phyloP scores from a whole-genome alignment of 768 basidiomycete genomes.

The Rhizopogon salebrosus region DNA sequence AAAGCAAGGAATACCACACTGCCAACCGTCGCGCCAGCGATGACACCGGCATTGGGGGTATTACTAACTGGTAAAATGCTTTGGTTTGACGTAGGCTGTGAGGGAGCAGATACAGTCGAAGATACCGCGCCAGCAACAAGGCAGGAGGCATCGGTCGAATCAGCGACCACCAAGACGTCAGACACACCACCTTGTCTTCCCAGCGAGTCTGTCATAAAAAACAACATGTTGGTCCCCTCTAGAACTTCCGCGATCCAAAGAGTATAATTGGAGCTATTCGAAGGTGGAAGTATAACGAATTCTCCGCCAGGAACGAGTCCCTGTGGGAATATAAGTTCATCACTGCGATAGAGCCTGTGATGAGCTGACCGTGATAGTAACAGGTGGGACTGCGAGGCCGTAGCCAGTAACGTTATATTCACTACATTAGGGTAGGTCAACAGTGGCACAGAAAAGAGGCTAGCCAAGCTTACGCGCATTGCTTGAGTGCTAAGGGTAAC shows the following conservation, averaged over 20 bases:
- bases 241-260: constrained; percentile 55
- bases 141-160: constrained; percentile 47
- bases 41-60: constrained; percentile 39
- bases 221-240: constrained; percentile 53
- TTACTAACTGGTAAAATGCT: constrained; percentile 20
- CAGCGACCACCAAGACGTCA: constrained; percentile 39
- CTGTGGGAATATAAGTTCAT: constrained; percentile 23
- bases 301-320: constrained; percentile 63
- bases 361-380: constrained; percentile 46
- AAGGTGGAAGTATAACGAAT: constrained; percentile 36
- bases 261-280: constrained; percentile 29
- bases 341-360: not conserved
- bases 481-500: constrained; percentile 45
- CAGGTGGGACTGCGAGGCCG: constrained; percentile 40
- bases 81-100: constrained; percentile 16
- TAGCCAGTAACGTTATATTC: constrained; percentile 43
- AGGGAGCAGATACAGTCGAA: constrained; percentile 30
- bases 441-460: constrained; percentile 1
- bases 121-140: constrained; percentile 47
- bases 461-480: constrained; percentile 47
- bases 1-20: constrained; percentile 48
- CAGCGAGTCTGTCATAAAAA: constrained; percentile 46
- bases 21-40: constrained; percentile 46
- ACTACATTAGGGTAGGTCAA: constrained; percentile 24
- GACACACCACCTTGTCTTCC: constrained; percentile 58